Base-by-base conservation (phyloP, 352 stramenopile species). In the Globisporangium recalcitrans region DNA sequence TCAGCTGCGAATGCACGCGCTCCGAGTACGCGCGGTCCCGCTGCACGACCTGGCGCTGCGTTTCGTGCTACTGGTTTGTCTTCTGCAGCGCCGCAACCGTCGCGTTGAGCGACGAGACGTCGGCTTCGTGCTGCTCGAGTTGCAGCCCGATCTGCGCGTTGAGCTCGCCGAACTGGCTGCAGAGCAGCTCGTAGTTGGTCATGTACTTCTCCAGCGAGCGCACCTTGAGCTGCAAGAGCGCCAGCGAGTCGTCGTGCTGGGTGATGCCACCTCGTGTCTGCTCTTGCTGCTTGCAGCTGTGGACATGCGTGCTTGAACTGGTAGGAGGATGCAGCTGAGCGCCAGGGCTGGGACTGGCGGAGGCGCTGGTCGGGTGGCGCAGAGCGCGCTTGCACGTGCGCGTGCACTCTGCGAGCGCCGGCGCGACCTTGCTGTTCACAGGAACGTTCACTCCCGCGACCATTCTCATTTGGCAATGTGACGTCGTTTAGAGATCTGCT, bases 161-260 rank as follows among this genome's bases (percentile, higher is more conserved):
- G 26, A 91, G 73, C 56, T 88, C 80, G 10, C 70, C 69, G 42
- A 91, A 42, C 52, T 91, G 80, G 8, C 77, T 74, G 57, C 82
- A 91, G 36, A 90, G 67, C 47, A 89, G 61, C 60, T 91, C 78
- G 65, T 91, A 91, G 74, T 88, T 91, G 67, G 55, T 46, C 51
- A 89, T 91, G 70, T 91, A 91, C 62, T 87, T 87, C 38, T 78
- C 69, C 49, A 91, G 69, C 19, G 75, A 65, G 1, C 69, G 72
- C 56, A 87, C 69, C 38, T 85, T 72, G 40, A 87, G 67, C 36
- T 79, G 72, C 31, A 89, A 11, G 16, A 58, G 36, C n/a, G 36
- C 49, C 8, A 59, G 13, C 13, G 58, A 29, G 22, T 53, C 38
- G n/a, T 62, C 56, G 10, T 57, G 19, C 9, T 56, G 26, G 1